Percentiles rank a stretch among this genome's conserved stretches.
These are phyloP conservation scores for Wickerhamiella slavikovae DNA, from an alignment of 805 yeast genomes.

Conservation along the genomic window DNA sequence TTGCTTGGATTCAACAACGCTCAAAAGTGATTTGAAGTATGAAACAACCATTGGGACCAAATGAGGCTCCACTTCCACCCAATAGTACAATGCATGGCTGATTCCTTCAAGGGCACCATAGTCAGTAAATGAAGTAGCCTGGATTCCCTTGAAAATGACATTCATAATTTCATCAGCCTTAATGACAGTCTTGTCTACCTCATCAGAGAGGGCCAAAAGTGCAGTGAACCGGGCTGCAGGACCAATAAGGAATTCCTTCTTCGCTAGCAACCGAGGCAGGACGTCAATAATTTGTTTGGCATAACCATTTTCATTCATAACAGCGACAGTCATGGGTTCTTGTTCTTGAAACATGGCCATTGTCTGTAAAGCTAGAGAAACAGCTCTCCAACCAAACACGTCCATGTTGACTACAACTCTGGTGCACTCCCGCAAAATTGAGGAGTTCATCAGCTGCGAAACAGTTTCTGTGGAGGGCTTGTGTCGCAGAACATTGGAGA, in stretches of 20 bases:
- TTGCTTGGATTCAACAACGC: background rate
- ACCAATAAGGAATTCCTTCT: slow-evolving; percentile 1
- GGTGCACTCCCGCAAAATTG: slow-evolving; percentile 1
- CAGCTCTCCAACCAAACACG: slow-evolving; percentile 3
- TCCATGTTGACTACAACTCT: background rate
- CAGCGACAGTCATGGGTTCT: slow-evolving; percentile 1
- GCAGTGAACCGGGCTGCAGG: slow-evolving; percentile 2
- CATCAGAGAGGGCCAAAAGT: slow-evolving; percentile 1
- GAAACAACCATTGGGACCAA: background rate
- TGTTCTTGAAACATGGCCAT: slow-evolving; percentile 1
- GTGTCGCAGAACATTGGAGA: slow-evolving; percentile 4
- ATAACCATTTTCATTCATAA: background rate
- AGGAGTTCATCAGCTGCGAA: slow-evolving; percentile 4
- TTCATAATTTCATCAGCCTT: background rate
- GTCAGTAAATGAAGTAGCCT: background rate
- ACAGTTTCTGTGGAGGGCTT: slow-evolving; percentile 1
- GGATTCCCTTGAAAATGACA: background rate
- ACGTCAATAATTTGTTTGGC: background rate
- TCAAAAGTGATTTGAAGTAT: slow-evolving; percentile 1
- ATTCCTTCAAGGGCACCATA: slow-evolving; percentile 2
- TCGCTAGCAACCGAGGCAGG: background rate
- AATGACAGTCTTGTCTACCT: slow-evolving; percentile 1
- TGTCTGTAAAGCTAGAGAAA: slow-evolving; percentile 3
- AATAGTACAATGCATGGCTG: slow-evolving; percentile 2
- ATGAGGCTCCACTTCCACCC: background rate